Evolutionary conservation across 306 rosid species (phyloP).

Genomic region (Macrotyloma uniflorum): DNA sequence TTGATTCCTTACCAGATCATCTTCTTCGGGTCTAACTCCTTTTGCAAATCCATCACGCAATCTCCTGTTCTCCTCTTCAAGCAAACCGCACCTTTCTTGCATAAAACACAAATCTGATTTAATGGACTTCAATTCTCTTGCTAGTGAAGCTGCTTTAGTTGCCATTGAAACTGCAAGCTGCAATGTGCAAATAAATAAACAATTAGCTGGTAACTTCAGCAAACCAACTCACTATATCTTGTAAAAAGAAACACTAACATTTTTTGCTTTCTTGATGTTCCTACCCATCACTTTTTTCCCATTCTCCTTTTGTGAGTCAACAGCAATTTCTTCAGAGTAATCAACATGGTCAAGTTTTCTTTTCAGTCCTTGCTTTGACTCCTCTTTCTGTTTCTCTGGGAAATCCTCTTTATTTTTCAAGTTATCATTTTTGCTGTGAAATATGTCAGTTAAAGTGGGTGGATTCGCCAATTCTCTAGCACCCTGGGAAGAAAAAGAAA

Average conservation of each 20-base stretch:
- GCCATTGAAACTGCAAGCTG: slow-evolving; percentile 96
- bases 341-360: slow-evolving; percentile 68
- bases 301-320: slow-evolving; percentile 45
- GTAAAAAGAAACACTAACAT: slow-evolving; percentile 48
- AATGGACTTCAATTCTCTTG: slow-evolving; percentile 77
- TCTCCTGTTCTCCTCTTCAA: slow-evolving; percentile 90
- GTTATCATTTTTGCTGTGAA: slow-evolving; percentile 53
- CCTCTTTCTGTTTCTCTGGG: slow-evolving; percentile 44
- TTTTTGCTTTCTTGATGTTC: slow-evolving; percentile 80
- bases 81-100: slow-evolving; percentile 77
- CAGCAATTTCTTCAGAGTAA: slow-evolving; percentile 52
- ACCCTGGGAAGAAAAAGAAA: slow-evolving; percentile 50
- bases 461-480: slow-evolving; percentile 78
- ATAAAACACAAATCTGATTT: slow-evolving; percentile 72
- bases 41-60: slow-evolving; percentile 71
- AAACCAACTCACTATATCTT: not conserved
- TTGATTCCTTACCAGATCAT: slow-evolving; percentile 67
- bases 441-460: slow-evolving; percentile 82
- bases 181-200: not conserved
- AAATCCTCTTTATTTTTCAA: slow-evolving; percentile 45
- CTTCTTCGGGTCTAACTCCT: slow-evolving; percentile 89
- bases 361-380: slow-evolving; percentile 61
- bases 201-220: slow-evolving; percentile 17
- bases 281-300: slow-evolving; percentile 47
- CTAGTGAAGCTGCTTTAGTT: slow-evolving; percentile 74